phyloP scores from a whole-genome alignment of 768 basidiomycete genomes.

The Gymnopilus dilepis region DNA sequence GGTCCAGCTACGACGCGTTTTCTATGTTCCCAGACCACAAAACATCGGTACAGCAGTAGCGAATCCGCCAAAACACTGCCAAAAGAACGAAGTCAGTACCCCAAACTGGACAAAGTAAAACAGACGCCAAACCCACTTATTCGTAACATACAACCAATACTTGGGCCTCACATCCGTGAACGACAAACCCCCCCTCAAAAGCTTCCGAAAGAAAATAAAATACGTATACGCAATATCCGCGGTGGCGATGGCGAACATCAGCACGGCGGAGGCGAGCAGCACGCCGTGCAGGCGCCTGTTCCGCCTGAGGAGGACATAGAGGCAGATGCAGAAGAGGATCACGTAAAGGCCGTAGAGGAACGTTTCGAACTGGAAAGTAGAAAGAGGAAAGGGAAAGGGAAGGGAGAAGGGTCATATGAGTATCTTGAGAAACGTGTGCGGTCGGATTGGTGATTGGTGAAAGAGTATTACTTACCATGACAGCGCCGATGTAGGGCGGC shows the following conservation, averaged over 20 bases:
- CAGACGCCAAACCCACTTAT: constrained; percentile 35
- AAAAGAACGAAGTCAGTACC: not conserved
- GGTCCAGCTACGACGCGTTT: constrained; percentile 34
- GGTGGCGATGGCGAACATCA: constrained; percentile 43
- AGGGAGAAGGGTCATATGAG: not conserved
- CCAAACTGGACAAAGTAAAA: not conserved
- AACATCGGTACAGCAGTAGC: constrained; percentile 43
- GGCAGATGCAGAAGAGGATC: constrained; percentile 41
- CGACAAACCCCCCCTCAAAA: constrained; percentile 25
- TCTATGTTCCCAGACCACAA: constrained; percentile 41
- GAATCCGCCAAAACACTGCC: constrained; percentile 37
- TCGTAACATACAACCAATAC: constrained; percentile 42
- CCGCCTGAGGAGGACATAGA: constrained; percentile 37
- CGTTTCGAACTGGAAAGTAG: constrained; percentile 31
- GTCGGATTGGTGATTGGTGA: not conserved
- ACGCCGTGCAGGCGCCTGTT: constrained; percentile 32
- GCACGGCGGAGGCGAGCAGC: constrained; percentile 35
- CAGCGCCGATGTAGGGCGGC: constrained; percentile 30
- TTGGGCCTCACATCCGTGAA: constrained; percentile 35
- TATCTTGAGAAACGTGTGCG: no score
- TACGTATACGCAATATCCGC: constrained; percentile 40
- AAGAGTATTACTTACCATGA: constrained; percentile 30
- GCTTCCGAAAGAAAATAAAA: constrained; percentile 32
- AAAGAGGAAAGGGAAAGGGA: no score
- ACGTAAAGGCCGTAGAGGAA: constrained; percentile 39